phyloP scores from a whole-genome alignment of 2,329 filamentous ascomycete genomes.

The Colletotrichum tanaceti region DNA sequence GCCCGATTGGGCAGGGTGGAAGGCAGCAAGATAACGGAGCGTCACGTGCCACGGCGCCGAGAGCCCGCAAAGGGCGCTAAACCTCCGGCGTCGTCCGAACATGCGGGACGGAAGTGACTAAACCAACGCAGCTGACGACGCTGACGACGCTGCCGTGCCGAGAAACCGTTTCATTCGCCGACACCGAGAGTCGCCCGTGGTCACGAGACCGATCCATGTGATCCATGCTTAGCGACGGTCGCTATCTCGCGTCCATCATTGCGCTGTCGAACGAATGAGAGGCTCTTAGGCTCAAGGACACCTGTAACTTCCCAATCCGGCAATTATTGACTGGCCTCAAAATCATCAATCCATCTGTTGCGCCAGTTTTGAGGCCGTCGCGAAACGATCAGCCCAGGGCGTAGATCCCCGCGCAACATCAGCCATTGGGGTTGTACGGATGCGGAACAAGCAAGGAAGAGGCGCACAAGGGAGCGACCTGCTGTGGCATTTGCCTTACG shows the following conservation, averaged over 20 bases:
- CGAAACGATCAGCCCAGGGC: constrained; percentile 28
- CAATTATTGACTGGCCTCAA: constrained; percentile 31
- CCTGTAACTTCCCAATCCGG: constrained; percentile 10
- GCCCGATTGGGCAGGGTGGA: constrained; percentile 27
- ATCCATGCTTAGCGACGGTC: constrained; percentile 17
- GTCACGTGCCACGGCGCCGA: constrained; percentile 35
- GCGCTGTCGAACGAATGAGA: constrained; percentile 19
- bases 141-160: constrained; percentile 39
- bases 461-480: constrained; percentile 7
- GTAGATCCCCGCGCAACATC: constrained; percentile 35
- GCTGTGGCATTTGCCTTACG: constrained; percentile 38
- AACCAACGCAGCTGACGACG: constrained; percentile 38
- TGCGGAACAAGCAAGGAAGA: constrained; percentile 25
- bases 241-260: constrained; percentile 16
- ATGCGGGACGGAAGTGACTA: constrained; percentile 27
- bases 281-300: neutral
- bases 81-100: constrained; percentile 42
- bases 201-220: constrained; percentile 21
- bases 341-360: constrained; percentile 16
- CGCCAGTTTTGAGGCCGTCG: constrained; percentile 33
- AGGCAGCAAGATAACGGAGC: constrained; percentile 17
- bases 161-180: constrained; percentile 32
- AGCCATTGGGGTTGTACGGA: constrained; percentile 21
- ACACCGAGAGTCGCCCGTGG: constrained; percentile 7
- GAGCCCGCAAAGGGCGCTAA: constrained; percentile 38